A percentile compares a stretch with the other conserved stretches of the same genome.
phyloP scores from a whole-genome alignment of 805 yeast species.

The Kazachstania africana region DNA sequence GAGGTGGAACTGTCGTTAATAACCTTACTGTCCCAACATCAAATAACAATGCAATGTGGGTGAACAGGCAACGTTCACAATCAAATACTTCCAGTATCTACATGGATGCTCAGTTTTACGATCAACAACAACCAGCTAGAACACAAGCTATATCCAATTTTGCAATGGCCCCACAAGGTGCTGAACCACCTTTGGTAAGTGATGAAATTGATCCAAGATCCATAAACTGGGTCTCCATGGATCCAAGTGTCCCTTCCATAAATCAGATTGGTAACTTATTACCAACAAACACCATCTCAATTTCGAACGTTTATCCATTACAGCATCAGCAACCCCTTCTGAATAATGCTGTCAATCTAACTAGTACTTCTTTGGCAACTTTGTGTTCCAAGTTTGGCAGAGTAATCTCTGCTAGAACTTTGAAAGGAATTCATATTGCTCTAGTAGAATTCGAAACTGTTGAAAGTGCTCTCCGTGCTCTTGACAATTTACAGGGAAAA shows the following conservation, averaged over 20 bases:
- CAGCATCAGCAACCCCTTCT: slow-evolving; percentile 41
- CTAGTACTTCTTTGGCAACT: slow-evolving; percentile 41
- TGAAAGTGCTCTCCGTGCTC: slow-evolving; percentile 71
- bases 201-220: slow-evolving; percentile 53
- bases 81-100: slow-evolving; percentile 27
- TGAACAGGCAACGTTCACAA: slow-evolving; percentile 21
- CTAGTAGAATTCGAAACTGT: slow-evolving; percentile 62
- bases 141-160: slow-evolving; percentile 15
- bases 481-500: slow-evolving; percentile 66
- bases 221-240: slow-evolving; percentile 57
- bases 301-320: slow-evolving; percentile 50
- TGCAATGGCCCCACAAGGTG: slow-evolving; percentile 4
- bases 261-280: slow-evolving; percentile 56
- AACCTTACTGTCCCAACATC: slow-evolving; percentile 4
- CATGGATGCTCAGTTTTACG: slow-evolving; percentile 21
- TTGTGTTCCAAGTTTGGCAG: slow-evolving; percentile 53
- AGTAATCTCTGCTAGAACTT: slow-evolving; percentile 47
- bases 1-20: not conserved
- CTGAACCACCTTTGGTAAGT: slow-evolving; percentile 27
- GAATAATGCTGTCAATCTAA: slow-evolving; percentile 33
- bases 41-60: slow-evolving; percentile 3
- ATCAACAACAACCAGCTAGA: slow-evolving; percentile 8
- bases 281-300: slow-evolving; percentile 65
- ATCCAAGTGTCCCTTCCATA: slow-evolving; percentile 61
- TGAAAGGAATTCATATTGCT: slow-evolving; percentile 39